Base-by-base conservation (phyloP, 148 eudicot genomes). In the Cornus suecica region DNA sequence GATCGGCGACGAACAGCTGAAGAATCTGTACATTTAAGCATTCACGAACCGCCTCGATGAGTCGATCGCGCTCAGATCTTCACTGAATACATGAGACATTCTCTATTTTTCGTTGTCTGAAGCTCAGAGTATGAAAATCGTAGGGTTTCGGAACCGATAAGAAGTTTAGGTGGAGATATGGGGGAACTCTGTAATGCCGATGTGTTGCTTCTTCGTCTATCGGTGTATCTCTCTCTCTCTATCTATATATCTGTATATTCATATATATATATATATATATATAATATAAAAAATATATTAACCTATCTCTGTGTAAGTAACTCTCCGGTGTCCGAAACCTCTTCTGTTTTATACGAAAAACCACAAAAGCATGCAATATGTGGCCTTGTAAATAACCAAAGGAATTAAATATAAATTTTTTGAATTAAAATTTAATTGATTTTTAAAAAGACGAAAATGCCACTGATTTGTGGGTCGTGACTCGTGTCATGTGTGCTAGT, bases 1-100 rank as follows among this genome's bases (percentile, higher is more conserved):
- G 94, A 82, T 88, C 88, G 79, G 88, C 74, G 71, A 81, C 78
- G 81, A 88, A 85, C 3, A 65, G 64, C 2, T 84, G 84, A 51
- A 83, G 80, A 52, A 86, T 75, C 69, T 74, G 81, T 8, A 78
- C 73, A 72, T 81, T 84, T 72, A 88, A 71, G 37, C 41, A 56
- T 27, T 2, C 14, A 27, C 45, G 23, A 70, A 5, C 3, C 32
- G n/a, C 6, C 2, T 4, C 16, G 66, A 45, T 54, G 29, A 79
- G 8, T 23, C 27, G 74, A 76, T 66, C 68, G 72, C 68, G 26
- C 5, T 66, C 60, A 23, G 77, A 78, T 73, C 81, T 73, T 73
- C 24, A 73, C 24, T 41, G 52, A 23, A 54, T 0, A 67, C 3
- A 1, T 15, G 29, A 20, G 28, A 34, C 34, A 62, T 64, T 65